Conservation (phyloP, 2,329 filamentous ascomycete genomes). For the Didymella exigua region DNA sequence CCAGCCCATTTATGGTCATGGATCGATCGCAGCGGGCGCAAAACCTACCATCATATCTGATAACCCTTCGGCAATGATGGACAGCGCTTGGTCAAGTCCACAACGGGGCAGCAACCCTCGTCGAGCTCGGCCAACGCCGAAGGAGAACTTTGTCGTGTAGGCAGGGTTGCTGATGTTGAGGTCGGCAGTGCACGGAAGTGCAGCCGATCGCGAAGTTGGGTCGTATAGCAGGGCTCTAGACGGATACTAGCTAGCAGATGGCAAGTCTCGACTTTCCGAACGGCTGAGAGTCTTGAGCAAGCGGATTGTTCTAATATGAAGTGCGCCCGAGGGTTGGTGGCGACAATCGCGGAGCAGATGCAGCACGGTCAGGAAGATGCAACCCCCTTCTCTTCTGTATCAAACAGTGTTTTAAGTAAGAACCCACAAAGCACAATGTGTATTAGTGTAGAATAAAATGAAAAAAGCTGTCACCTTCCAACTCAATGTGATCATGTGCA, state of each 20-base stretch:
- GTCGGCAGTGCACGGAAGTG: background rate
- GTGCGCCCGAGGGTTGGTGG: background rate
- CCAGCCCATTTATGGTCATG: background rate
- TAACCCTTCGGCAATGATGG: background rate
- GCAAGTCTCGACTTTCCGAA: background rate
- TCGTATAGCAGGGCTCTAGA: background rate
- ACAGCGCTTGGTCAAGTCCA: background rate
- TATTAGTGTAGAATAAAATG: background rate
- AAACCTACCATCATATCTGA: background rate
- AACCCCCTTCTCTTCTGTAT: too few species aligned
- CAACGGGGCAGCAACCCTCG: background rate
- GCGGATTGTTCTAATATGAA: background rate
- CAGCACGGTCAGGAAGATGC: background rate
- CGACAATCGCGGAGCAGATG: background rate
- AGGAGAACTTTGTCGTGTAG: background rate
- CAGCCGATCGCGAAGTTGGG: background rate
- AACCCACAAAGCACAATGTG: background rate
- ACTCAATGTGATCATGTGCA: background rate
- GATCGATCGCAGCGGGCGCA: background rate
- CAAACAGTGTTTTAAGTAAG: too few species aligned
- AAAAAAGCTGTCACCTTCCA: too few species aligned
- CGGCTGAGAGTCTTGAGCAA: background rate
- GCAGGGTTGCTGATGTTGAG: background rate
- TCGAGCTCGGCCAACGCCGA: background rate
- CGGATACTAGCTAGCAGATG: background rate